These are phyloP conservation scores for Suillus americanus DNA, from an alignment of 768 basidiomycete genomes.

Conservation along the genomic window DNA sequence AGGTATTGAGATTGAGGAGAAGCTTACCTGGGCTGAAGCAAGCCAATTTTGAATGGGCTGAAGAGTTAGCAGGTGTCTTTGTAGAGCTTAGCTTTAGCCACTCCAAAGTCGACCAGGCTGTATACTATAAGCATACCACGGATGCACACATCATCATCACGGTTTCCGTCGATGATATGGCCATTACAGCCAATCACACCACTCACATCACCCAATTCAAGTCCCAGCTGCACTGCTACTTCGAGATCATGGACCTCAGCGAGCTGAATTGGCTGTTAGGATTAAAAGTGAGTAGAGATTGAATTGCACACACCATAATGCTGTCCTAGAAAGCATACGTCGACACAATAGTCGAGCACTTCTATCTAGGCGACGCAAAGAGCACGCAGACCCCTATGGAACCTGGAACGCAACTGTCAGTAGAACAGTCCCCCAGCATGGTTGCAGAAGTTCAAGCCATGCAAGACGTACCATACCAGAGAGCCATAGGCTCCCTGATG, in stretches of 20 bases:
- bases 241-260: too few relatives aligned
- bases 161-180: too few relatives aligned
- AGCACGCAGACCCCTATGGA: background rate
- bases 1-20: conserved; percentile 24
- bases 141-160: background rate
- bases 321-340: too few relatives aligned
- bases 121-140: background rate
- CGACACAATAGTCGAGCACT: too few relatives aligned
- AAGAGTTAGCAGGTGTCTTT: conserved; percentile 5
- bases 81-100: background rate
- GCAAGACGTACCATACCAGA: conserved; percentile 18
- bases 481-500: conserved; percentile 34
- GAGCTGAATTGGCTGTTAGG: too few relatives aligned
- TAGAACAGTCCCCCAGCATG: background rate
- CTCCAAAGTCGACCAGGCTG: background rate
- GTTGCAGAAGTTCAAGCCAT: background rate
- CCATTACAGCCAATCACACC: too few relatives aligned
- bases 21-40: conserved; percentile 27
- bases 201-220: too few relatives aligned
- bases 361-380: too few relatives aligned
- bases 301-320: too few relatives aligned
- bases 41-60: conserved; percentile 32
- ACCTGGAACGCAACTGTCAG: background rate
- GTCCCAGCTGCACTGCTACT: too few relatives aligned
- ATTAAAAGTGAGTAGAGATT: too few relatives aligned